Evolutionary conservation across 1,139 yeast genomes (phyloP), one percentile per base, ranked within the genome.

Genomic region (Magnusiomyces tetraspermus): DNA sequence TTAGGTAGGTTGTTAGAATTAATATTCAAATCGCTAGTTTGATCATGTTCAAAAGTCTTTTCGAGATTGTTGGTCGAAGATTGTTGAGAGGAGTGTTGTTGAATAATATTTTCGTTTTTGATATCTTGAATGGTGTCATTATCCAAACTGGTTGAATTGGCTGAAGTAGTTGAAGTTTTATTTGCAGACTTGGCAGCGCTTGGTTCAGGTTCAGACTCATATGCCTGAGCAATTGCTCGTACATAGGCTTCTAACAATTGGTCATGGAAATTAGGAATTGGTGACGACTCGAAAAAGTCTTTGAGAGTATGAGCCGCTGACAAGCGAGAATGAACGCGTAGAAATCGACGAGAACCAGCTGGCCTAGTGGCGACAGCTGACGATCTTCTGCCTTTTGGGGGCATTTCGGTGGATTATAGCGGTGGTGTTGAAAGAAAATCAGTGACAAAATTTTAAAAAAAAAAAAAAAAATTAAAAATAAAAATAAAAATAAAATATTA

Each of bases 221-320:
- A 44, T n/a, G 19, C 46, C 17, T 47, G 51, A 15, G 51, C 51
- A 40, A 51, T 51, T 13, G 51, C 51, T 24, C 47, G 50, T 1
- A 51, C 46, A 24, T 51, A 51, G 11, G 53, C 53, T 24, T 51
- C 53, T 5, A 51, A 47, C 3, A 48, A 30, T 42, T 51, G 53
- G 22, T 51, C 46, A 17, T 45, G 46, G 23, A 51, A 51, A 30
- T 24, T 43, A 11, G 53, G 53, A 31, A 51, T 51, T 4, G 51
- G 33, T 2, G 53, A 51, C 21, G 41, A 28, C 10, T 36, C 5
- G 31, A 51, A 51, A 45, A 51, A 51, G 33, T 10, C 28, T 22
- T 26, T 48, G 15, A 51, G 46, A 22, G 45, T 51, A 2, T 48
- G 40, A 26, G 49, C 49, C 26, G 53, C 49, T 8, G 53, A 48